These are phyloP conservation scores for Chlorophyllum brunneum DNA, from an alignment of 768 basidiomycete species.

Conservation along the genomic window DNA sequence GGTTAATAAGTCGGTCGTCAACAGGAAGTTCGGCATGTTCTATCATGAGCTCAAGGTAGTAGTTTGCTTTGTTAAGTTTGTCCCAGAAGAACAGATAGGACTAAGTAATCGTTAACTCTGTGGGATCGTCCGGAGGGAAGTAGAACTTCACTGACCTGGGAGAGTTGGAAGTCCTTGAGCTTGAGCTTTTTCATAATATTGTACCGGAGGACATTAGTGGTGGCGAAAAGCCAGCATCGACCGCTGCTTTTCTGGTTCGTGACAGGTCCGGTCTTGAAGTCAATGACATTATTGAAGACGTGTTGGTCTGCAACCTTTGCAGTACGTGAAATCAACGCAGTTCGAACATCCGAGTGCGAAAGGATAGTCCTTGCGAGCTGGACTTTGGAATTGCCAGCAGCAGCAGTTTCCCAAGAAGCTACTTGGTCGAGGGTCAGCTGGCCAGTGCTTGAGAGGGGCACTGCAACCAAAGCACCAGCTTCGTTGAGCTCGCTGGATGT, in stretches of 20 bases:
- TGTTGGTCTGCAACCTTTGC: conserved; percentile 63
- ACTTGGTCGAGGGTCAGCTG: conserved; percentile 56
- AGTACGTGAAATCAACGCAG: conserved; percentile 59
- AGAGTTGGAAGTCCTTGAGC: conserved; percentile 86
- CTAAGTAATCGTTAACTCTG: conserved; percentile 29
- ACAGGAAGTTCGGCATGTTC: conserved; percentile 75
- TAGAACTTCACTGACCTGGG: conserved; percentile 51
- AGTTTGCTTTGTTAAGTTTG: conserved; percentile 91
- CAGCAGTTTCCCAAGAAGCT: conserved; percentile 62
- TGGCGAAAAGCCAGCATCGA: conserved; percentile 94
- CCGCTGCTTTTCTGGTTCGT: conserved; percentile 88
- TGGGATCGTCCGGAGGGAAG: not conserved
- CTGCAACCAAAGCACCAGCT: conserved; percentile 23
- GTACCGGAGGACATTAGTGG: conserved; percentile 83
- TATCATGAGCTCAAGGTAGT: conserved; percentile 86
- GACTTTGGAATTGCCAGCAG: conserved; percentile 52
- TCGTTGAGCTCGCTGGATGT: conserved; percentile 16
- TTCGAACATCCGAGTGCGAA: conserved; percentile 61
- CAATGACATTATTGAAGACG: conserved; percentile 79
- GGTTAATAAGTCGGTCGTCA: conserved; percentile 78
- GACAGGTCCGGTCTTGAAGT: conserved; percentile 78
- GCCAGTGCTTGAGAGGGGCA: conserved; percentile 54
- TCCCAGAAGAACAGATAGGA: conserved; percentile 96
- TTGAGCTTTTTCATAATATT: conserved; percentile 83
- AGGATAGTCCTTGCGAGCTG: conserved; percentile 77